Conservation (phyloP, 306 rosid genomes). For the Malus domestica region ASM211411v1 NC_041805.1:33734001-33734500, state of each 20-base stretch:
- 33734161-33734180: not conserved
- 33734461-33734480: constrained; percentile 69
- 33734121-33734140: not conserved
- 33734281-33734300: constrained; percentile 52
- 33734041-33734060: too few species aligned
- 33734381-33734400: not conserved
- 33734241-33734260: constrained; percentile 68
- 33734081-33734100: too few species aligned
- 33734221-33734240: constrained; percentile 69
- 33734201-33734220: constrained; percentile 74
- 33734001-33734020: too few species aligned
- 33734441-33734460: constrained; percentile 28
- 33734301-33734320: constrained; percentile 47
- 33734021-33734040: too few species aligned
- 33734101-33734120: too few species aligned
- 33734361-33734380: constrained; percentile 2
- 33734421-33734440: not conserved
- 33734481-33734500: constrained; percentile 84
- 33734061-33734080: too few species aligned
- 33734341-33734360: constrained; percentile 68
- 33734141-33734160: not conserved
- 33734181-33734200: constrained; percentile 15
- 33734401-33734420: not conserved
- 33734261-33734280: constrained; percentile 34
- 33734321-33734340: constrained; percentile 75